These are phyloP conservation scores for Phytopythium mirpurense DNA, from an alignment of 352 stramenopile species.

Conservation along the genomic window DNA sequence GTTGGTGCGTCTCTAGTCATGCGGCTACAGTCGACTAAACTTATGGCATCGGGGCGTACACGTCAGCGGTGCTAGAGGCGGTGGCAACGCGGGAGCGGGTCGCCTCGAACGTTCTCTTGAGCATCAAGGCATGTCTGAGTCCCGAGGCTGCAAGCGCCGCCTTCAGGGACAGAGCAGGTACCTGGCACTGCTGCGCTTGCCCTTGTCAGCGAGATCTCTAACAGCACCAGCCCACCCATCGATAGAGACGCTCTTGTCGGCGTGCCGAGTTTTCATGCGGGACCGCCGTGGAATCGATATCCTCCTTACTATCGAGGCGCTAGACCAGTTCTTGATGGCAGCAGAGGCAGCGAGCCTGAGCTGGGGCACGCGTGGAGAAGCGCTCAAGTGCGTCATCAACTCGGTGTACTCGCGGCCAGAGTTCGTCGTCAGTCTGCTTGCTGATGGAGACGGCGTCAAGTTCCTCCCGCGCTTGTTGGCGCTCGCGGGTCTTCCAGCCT, in stretches of 20 bases:
- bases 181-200: too few species aligned
- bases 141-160: background rate
- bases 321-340: conserved; percentile 29
- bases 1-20: background rate
- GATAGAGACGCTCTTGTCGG: conserved; percentile 21
- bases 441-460: conserved; percentile 10
- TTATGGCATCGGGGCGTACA: too few species aligned
- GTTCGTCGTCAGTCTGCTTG: conserved; percentile 29
- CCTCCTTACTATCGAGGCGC: conserved; percentile 37
- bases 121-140: background rate
- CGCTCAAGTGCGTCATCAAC: conserved; percentile 69
- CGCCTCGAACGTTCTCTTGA: background rate
- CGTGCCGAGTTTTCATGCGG: conserved; percentile 61
- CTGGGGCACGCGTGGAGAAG: conserved; percentile 33
- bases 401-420: conserved; percentile 52
- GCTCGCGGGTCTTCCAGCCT: conserved; percentile 17
- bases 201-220: too few species aligned
- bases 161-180: background rate
- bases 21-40: too few species aligned
- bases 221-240: too few species aligned
- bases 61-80: background rate
- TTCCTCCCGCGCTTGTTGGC: conserved; percentile 23
- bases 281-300: conserved; percentile 52
- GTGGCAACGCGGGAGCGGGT: background rate
- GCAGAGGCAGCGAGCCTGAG: conserved; percentile 12